Base-by-base conservation (phyloP, 768 basidiomycete species). In the Leccinum ochraceum region DNA sequence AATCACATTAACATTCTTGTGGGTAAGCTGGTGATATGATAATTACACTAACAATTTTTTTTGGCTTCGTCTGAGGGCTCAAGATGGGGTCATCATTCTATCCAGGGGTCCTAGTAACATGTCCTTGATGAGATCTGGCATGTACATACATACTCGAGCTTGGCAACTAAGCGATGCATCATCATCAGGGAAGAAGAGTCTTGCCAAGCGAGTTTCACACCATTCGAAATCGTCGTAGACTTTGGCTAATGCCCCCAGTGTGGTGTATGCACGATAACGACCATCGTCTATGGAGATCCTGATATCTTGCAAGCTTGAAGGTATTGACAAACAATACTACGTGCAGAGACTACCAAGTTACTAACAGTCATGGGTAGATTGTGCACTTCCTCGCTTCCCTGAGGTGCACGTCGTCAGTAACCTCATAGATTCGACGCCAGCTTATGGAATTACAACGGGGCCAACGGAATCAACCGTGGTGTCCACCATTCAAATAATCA, bases 371-470 rank as follows among this genome's bases (percentile, higher is more conserved):
- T 30, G 16, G 22, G 42, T 4, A n/a, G 42, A n/a, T 1, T n/a
- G 9, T 17, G 42, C n/a, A 44, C 8, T 13, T 17, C 20, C 6
- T 39, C 28, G 26, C 48, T 34, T 54, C 36, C 17, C 13, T 22
- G 39, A 58, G 17, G 10, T 4, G 11, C 16, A 14, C 32, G n/a
- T 58, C 37, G 55, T 14, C 30, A 32, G 36, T 57, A 20, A 22
- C 22, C 37, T 58, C 39, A 44, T 14, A 6, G 28, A 9, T 37
- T 50, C 57, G 20, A 49, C 20, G 10, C 42, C n/a, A 4, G 17
- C 10, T 34, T n/a, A 14, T 54, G 61, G 42, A 42, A 44, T 37
- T 57, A 53, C n/a, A 16, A 28, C 52, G 44, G 30, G 30, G 54
- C 14, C 6, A 3, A 36, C 53, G 52, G 53, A 28, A 34, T 26